Evolutionary conservation across 257 asterid genomes (phyloP), one percentile per base, ranked within the genome.

Genomic region (Solanum gracilifrons): DNA sequence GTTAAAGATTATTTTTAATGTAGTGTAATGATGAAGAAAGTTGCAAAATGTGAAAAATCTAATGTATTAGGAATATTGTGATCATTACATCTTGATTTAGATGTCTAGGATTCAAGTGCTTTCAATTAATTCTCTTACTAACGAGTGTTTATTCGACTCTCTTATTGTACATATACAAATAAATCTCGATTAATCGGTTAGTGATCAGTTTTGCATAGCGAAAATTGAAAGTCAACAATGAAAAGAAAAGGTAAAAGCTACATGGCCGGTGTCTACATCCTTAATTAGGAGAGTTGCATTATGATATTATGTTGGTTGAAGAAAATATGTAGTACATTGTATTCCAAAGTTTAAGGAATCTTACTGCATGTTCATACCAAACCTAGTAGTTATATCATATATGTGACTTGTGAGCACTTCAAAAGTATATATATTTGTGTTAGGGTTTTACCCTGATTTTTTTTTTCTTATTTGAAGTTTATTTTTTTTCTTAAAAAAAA

Each of bases 401-500:
- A 4, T 46, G 55, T 46, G 55, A 46, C 20, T 18, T 51, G 16
- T 79, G 37, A 39, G 7, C 11, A 18, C n/a, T 55, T 55, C n/a
- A 55, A 20, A 55, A 55, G 64, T 55, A 18, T 51, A 55, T n/a
- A 39, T 39, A 3, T 32, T 76, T 76, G 46, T 39, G 46, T 39
- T 39, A 39, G 46, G 13, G 1, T 39, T 39, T 39, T 39, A 1
- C 4, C 13, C 4, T 39, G 13, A 10, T 39, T 39, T 39, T 39
- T 0, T 0, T 39, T 39, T 39, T 0, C 11, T 39, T 39, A 39
- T 10, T 9, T 39, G 46, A 39, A 9, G 1, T 39, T 39, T 39
- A 9, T 39, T 39, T 9, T 39, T 39, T 39, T 9, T 3, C 46
- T 39, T 3, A 39, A 39, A 39, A 4, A 39, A 39, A 39, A 39